phyloP scores from a whole-genome alignment of 495 filamentous ascomycete species.

The Penicillium lagena region DNA sequence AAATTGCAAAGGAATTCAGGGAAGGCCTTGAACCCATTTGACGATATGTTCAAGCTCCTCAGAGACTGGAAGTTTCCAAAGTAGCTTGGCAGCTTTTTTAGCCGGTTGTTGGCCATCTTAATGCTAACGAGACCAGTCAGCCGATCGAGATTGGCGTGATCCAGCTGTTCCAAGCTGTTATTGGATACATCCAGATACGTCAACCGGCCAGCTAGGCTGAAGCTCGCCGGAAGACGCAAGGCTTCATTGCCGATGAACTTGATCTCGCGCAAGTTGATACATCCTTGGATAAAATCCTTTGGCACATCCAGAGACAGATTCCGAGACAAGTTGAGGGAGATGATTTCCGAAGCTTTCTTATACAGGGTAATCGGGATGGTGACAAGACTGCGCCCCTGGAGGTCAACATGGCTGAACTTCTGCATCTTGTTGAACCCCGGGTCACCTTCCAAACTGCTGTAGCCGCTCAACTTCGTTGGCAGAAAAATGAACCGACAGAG shows the following conservation, averaged over 20 bases:
- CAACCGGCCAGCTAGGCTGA: slow-evolving; percentile 72
- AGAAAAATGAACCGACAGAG: slow-evolving; percentile 93
- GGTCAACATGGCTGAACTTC: slow-evolving; percentile 89
- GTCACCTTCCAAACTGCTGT: slow-evolving; percentile 63
- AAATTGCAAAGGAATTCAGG: slow-evolving; percentile 78
- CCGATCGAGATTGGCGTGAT: slow-evolving; percentile 69
- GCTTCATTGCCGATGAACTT: slow-evolving; percentile 91
- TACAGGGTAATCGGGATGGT: slow-evolving; percentile 95
- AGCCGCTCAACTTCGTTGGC: slow-evolving; percentile 76
- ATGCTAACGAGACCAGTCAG: slow-evolving; percentile 76
- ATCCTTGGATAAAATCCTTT: slow-evolving; percentile 93
- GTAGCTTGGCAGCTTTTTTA: slow-evolving; percentile 68
- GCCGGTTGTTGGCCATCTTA: slow-evolving; percentile 86
- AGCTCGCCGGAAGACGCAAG: slow-evolving; percentile 74
- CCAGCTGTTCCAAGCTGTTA: slow-evolving; percentile 80
- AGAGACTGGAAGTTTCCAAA: slow-evolving; percentile 73
- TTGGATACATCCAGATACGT: slow-evolving; percentile 92
- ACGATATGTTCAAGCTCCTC: slow-evolving; percentile 81
- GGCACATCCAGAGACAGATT: slow-evolving; percentile 92
- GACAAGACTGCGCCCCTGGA: slow-evolving; percentile 83
- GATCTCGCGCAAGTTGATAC: slow-evolving; percentile 86
- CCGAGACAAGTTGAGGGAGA: slow-evolving; percentile 84
- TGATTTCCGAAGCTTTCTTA: slow-evolving; percentile 85
- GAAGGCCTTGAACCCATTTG: slow-evolving; percentile 81
- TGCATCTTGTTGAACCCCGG: slow-evolving; percentile 72